Evolutionary conservation across 225 moss, liverwort and hornwort genomes (phyloP).

Genomic region (Neckera pumila): DNA sequence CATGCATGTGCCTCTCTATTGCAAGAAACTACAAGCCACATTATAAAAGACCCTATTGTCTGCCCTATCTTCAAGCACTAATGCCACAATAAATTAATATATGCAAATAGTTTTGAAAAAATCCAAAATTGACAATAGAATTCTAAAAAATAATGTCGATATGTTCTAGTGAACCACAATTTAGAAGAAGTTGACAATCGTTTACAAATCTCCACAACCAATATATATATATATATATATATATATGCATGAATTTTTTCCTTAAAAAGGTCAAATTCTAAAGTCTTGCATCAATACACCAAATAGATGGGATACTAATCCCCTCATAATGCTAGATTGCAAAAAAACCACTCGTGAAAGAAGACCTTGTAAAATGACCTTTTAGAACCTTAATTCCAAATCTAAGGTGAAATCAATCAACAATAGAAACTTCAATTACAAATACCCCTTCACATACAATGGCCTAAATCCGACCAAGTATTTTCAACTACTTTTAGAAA

Average conservation of each 20-base stretch:
- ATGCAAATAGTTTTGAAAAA: neutral
- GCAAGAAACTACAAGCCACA: fast-evolving
- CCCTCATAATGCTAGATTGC: neutral
- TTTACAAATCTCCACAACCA: neutral
- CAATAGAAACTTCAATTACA: neutral
- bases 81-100: neutral
- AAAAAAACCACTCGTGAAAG: neutral
- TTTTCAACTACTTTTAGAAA: neutral
- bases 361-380: neutral
- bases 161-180: neutral
- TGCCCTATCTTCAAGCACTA: neutral
- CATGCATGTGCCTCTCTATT: too few relatives aligned
- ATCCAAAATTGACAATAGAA: neutral
- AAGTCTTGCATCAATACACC: fast-evolving
- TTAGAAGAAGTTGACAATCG: neutral
- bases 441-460: neutral
- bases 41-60: neutral
- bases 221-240: neutral
- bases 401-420: neutral
- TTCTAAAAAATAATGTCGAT: neutral
- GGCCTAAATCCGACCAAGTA: neutral
- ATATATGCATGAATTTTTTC: neutral
- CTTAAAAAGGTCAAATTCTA: neutral
- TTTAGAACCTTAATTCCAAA: neutral
- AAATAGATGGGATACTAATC: neutral